Percentiles rank a stretch among this genome's conserved stretches.
These are phyloP conservation scores for Sphaerosporella brunnea DNA, from an alignment of 495 filamentous ascomycete species.

Conservation along the genomic window DNA sequence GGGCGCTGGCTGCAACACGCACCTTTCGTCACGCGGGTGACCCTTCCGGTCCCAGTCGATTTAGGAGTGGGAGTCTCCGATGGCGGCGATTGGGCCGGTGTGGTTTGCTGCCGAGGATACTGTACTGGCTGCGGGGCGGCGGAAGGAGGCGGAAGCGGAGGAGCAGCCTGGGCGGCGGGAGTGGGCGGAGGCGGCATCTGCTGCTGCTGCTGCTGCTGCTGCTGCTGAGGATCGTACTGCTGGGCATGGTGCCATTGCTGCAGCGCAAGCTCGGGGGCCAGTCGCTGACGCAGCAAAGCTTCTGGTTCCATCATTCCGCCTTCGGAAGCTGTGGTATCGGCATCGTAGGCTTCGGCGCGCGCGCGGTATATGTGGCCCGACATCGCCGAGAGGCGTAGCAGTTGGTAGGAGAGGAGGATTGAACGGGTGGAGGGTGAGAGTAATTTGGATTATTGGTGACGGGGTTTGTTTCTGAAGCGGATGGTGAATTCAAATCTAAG, in stretches of 20 bases:
- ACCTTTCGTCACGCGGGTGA: too few species aligned
- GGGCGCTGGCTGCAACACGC: too few species aligned
- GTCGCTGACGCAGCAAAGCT: conserved; percentile 17
- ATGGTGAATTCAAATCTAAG: too few species aligned
- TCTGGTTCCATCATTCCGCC: conserved; percentile 16
- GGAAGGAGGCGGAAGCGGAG: conserved; percentile 1
- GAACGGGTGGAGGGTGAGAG: not conserved
- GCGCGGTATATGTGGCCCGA: not conserved
- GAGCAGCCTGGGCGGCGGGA: not conserved
- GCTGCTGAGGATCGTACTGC: not conserved
- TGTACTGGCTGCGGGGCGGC: not conserved
- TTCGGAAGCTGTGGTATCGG: not conserved
- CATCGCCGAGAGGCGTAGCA: too few species aligned
- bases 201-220: conserved; percentile 6
- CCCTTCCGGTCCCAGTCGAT: too few species aligned
- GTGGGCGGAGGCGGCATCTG: not conserved
- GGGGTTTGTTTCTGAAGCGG: not conserved
- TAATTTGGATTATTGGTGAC: not conserved
- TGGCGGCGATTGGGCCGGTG: not conserved
- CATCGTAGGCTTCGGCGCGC: not conserved
- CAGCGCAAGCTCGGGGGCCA: conserved; percentile 11
- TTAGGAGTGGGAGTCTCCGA: conserved; percentile 8
- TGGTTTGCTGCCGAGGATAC: too few species aligned
- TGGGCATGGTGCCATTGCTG: conserved; percentile 5
- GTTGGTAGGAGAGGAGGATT: not conserved